Conservation (phyloP, 306 rosid genomes). For the Purshia tridentata region DNA sequence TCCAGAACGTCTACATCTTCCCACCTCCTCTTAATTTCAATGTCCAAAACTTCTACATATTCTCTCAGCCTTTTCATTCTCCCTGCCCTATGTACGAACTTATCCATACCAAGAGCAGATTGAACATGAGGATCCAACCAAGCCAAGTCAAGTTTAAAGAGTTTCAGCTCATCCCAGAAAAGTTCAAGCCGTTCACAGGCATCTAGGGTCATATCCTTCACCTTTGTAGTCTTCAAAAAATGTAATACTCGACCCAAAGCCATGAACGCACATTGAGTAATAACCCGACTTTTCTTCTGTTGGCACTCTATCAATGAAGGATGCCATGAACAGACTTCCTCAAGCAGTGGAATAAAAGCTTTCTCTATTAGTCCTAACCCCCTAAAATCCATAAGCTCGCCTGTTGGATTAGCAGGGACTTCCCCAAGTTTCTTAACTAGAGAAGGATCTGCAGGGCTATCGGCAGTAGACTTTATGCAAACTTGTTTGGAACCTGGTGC, state of each 20-base stretch:
- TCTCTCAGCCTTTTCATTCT: not conserved
- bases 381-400: slow-evolving; percentile 1
- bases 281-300: not conserved
- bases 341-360: slow-evolving; percentile 10
- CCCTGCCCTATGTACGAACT: not conserved
- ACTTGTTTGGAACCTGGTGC: not conserved
- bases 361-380: slow-evolving; percentile 7
- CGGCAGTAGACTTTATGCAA: not conserved
- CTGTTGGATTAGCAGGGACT: not conserved
- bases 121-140: slow-evolving; percentile 17
- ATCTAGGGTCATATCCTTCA: not conserved
- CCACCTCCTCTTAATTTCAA: not conserved
- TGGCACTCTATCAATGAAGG: not conserved
- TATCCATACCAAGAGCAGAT: slow-evolving; percentile 4
- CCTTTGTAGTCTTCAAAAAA: slow-evolving; percentile 10
- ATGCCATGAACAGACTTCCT: slow-evolving; percentile 3
- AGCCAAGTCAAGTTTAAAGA: slow-evolving; percentile 9
- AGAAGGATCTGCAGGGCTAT: not conserved
- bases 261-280: slow-evolving; percentile 8
- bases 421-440: not conserved
- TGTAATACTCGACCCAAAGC: not conserved
- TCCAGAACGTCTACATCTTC: not conserved
- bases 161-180: slow-evolving; percentile 10
- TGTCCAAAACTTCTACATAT: too few species aligned
- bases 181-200: not conserved